Percentiles rank a stretch among this genome's conserved stretches.
Conservation (phyloP, 352 stramenopile species). For the Phytophthora parvispora region DNA sequence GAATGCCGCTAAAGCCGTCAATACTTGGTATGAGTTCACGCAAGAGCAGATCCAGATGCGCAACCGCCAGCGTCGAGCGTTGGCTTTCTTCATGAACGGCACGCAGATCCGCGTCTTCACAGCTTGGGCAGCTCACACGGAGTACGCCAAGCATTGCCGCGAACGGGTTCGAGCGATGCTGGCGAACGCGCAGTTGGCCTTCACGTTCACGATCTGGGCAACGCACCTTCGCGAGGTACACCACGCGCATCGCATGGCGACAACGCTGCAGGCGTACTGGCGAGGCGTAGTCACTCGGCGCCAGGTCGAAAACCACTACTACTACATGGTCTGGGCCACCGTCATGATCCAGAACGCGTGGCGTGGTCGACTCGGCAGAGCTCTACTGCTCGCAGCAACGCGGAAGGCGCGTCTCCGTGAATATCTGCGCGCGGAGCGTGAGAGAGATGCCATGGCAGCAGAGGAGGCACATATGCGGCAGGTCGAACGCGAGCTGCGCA, state of each 20-base stretch:
- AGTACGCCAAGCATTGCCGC: conserved; percentile 55
- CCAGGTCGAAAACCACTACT: conserved; percentile 68
- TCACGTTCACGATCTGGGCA: conserved; percentile 63
- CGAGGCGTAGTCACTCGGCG: conserved; percentile 56
- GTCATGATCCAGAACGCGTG: conserved; percentile 82
- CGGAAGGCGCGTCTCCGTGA: conserved; percentile 72
- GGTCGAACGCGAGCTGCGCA: conserved; percentile 62
- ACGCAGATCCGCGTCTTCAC: conserved; percentile 68
- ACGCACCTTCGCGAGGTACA: conserved; percentile 41
- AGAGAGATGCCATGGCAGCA: conserved; percentile 61
- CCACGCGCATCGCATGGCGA: conserved; percentile 44
- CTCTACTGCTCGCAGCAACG: conserved; percentile 58
- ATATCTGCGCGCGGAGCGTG: conserved; percentile 74
- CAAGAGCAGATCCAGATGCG: conserved; percentile 59
- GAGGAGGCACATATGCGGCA: conserved; percentile 54
- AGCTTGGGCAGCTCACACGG: conserved; percentile 52
- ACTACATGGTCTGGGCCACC: conserved; percentile 64
- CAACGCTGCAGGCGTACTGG: conserved; percentile 72
- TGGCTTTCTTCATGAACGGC: conserved; percentile 75
- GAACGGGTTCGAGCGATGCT: conserved; percentile 53
- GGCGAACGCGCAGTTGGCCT: conserved; percentile 62
- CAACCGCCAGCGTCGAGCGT: conserved; percentile 59
- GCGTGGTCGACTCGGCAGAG: conserved; percentile 62
- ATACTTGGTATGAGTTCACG: conserved; percentile 76
- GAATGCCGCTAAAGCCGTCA: conserved; percentile 52